A percentile compares a stretch with the other conserved stretches of the same genome.
Evolutionary conservation across 441 rosid species (phyloP).

Genomic region (Raphanus hybrid): DNA sequence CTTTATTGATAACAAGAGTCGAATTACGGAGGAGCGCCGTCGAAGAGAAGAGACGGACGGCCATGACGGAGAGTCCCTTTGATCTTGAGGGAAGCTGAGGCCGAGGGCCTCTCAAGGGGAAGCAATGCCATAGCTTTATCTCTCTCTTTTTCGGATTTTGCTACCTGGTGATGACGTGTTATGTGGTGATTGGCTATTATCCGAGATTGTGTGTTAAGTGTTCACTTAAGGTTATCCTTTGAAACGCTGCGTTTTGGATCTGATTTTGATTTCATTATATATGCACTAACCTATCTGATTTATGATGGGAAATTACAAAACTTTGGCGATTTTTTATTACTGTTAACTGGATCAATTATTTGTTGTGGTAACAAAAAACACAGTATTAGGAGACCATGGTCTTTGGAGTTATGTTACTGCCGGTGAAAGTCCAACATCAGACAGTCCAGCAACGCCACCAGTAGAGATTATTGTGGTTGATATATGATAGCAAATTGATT

Average conservation of each 20-base stretch:
- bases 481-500: no score
- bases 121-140: background rate
- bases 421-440: no score
- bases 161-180: conserved; percentile 22
- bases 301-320: no score
- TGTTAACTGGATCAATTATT: no score
- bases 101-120: background rate
- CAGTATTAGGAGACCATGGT: no score
- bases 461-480: no score
- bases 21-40: conserved; percentile 51
- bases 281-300: no score
- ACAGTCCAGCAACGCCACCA: no score
- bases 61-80: conserved; percentile 59
- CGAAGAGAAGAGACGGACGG: conserved; percentile 55
- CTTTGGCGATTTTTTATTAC: no score
- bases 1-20: background rate
- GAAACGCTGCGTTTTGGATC: conserved; percentile 24
- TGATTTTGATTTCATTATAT: background rate
- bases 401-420: no score
- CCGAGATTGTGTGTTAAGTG: background rate
- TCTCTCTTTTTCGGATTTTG: conserved; percentile 2
- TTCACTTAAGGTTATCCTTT: background rate
- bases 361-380: no score
- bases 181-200: background rate
- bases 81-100: conserved; percentile 42